These are phyloP conservation scores for Apiotrichum laibachii DNA, from an alignment of 1,284 basidiomycete species.

Conservation along the genomic window DNA sequence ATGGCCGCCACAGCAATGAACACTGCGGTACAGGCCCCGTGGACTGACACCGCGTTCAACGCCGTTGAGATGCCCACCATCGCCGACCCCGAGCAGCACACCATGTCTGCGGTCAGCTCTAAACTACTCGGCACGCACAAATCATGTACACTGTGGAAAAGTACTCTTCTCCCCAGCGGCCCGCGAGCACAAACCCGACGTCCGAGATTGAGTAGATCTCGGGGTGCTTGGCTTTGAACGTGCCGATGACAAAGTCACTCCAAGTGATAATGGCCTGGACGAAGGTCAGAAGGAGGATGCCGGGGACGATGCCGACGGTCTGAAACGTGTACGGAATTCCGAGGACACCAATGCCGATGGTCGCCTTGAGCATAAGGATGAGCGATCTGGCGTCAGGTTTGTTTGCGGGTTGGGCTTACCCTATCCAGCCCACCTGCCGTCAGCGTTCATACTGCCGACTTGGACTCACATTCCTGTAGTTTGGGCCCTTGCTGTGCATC, in stretches of 20 bases:
- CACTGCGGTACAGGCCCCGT: conserved; percentile 46
- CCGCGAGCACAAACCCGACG: conserved; percentile 22
- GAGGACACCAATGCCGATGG: conserved; percentile 40
- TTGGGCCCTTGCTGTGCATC: too few relatives aligned
- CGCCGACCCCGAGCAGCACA: conserved; percentile 26
- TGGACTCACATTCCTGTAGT: too few relatives aligned
- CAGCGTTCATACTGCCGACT: too few relatives aligned
- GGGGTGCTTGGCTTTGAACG: conserved; percentile 42
- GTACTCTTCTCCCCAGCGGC: conserved; percentile 16
- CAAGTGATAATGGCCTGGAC: conserved; percentile 40
- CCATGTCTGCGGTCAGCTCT: too few relatives aligned
- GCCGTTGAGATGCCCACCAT: conserved; percentile 47
- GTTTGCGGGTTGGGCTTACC: too few relatives aligned
- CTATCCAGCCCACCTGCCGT: too few relatives aligned
- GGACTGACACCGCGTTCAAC: conserved; percentile 46
- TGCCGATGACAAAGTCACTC: conserved; percentile 38
- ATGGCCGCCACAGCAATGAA: conserved; percentile 41
- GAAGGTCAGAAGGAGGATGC: conserved; percentile 38
- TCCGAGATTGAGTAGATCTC: conserved; percentile 38
- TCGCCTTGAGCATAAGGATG: conserved; percentile 27
- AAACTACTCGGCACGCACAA: too few relatives aligned
- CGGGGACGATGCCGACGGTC: conserved; percentile 39
- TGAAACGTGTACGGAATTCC: conserved; percentile 30
- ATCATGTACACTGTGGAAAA: conserved; percentile 13
- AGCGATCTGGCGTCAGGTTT: too few relatives aligned